phyloP scores from a whole-genome alignment of 2,329 filamentous ascomycete species.

The Alternaria brassicae region DNA sequence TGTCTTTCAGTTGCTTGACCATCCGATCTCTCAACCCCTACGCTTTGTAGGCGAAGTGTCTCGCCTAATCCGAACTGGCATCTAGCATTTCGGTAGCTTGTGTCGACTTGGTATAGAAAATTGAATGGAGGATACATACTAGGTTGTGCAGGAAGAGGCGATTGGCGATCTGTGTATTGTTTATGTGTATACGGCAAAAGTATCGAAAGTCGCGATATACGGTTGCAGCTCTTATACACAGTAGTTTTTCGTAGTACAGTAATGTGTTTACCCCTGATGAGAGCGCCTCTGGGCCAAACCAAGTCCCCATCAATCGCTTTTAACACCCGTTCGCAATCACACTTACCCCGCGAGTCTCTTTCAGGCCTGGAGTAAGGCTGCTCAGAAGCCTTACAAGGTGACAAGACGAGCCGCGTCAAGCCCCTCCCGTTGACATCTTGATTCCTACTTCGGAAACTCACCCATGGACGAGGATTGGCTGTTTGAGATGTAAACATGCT shows the following conservation, averaged over 20 bases:
- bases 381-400: neutral
- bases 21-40: slow-evolving; percentile 84
- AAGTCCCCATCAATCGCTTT: slow-evolving; percentile 30
- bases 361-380: slow-evolving; percentile 14
- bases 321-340: slow-evolving; percentile 18
- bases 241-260: slow-evolving; percentile 38
- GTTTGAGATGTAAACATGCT: slow-evolving; percentile 12
- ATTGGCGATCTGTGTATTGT: slow-evolving; percentile 39
- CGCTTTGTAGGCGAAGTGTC: slow-evolving; percentile 57
- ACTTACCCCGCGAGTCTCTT: slow-evolving; percentile 23
- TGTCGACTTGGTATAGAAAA: slow-evolving; percentile 38
- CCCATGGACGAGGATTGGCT: slow-evolving; percentile 8
- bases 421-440: slow-evolving; percentile 7
- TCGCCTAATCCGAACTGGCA: neutral
- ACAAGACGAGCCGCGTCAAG: neutral
- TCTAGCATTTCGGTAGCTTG: slow-evolving; percentile 9
- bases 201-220: slow-evolving; percentile 32
- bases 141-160: slow-evolving; percentile 25
- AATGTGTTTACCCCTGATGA: slow-evolving; percentile 33
- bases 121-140: slow-evolving; percentile 45
- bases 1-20: slow-evolving; percentile 71
- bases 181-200: slow-evolving; percentile 34
- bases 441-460: slow-evolving; percentile 1
- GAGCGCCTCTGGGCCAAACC: slow-evolving; percentile 13
- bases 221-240: slow-evolving; percentile 32